These are phyloP conservation scores for Myxozyma vanderwaltii DNA, from an alignment of 805 yeast genomes.

Conservation along the genomic window DNA sequence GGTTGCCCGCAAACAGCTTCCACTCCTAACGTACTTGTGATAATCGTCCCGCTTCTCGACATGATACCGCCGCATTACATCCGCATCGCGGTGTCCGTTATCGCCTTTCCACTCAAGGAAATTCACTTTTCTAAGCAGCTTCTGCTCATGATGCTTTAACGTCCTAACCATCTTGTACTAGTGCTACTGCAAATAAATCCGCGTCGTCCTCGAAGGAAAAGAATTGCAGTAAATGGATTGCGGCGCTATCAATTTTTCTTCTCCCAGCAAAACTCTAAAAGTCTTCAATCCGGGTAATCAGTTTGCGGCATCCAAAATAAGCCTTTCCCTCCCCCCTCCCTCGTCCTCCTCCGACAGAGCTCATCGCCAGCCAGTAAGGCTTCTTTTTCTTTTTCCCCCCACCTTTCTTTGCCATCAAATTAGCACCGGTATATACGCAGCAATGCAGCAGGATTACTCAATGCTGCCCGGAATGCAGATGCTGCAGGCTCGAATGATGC, in stretches of 20 bases:
- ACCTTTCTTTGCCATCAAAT: background rate
- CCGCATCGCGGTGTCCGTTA: slow-evolving; percentile 91
- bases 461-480: slow-evolving; percentile 34
- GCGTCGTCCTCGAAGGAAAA: too few relatives aligned
- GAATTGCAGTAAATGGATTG: background rate
- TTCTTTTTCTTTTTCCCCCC: background rate
- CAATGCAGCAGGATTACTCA: slow-evolving; percentile 12
- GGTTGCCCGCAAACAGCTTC: background rate
- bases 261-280: background rate
- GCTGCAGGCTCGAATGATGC: slow-evolving; percentile 58
- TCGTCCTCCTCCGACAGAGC: background rate
- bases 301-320: background rate
- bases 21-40: slow-evolving; percentile 52
- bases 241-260: background rate
- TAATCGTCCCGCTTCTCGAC: slow-evolving; percentile 94
- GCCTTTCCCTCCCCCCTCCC: background rate
- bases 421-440: background rate
- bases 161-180: slow-evolving; percentile 68
- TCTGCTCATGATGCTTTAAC: slow-evolving; percentile 93
- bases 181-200: too few relatives aligned
- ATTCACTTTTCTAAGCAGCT: slow-evolving; percentile 91
- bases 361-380: too few relatives aligned
- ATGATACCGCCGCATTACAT: slow-evolving; percentile 92
- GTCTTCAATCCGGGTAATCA: background rate
- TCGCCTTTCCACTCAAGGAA: slow-evolving; percentile 98